A percentile compares a stretch with the other conserved stretches of the same genome.
Conservation (phyloP, 2,329 filamentous ascomycete species). For the Cladophialophora immunda region DNA sequence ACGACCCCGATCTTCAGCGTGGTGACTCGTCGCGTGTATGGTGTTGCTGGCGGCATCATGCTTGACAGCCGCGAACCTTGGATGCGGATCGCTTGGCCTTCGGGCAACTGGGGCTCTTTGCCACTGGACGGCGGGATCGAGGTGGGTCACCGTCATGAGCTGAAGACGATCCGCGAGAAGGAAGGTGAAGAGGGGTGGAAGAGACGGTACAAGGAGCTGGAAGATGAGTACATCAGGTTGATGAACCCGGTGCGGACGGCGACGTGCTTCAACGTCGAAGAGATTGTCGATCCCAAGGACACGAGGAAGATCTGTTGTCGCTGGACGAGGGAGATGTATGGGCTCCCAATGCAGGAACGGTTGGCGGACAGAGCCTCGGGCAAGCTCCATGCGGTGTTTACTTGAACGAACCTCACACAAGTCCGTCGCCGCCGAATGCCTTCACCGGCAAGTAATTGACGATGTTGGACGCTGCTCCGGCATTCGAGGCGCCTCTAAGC, state of each 20-base stretch:
- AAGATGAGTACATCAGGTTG: slow-evolving; percentile 67
- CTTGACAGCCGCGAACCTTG: slow-evolving; percentile 68
- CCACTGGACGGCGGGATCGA: slow-evolving; percentile 72
- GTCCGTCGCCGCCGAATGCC: background rate
- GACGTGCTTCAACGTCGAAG: slow-evolving; percentile 70
- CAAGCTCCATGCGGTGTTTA: slow-evolving; percentile 54
- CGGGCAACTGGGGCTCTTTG: slow-evolving; percentile 68
- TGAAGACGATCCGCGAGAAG: slow-evolving; percentile 58
- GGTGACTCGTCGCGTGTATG: slow-evolving; percentile 68
- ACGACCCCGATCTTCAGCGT: slow-evolving; percentile 71
- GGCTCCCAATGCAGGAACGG: slow-evolving; percentile 60
- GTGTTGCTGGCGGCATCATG: slow-evolving; percentile 72
- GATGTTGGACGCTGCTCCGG: background rate
- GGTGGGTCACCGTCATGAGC: slow-evolving; percentile 68
- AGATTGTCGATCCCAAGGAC: slow-evolving; percentile 70
- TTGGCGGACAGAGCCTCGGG: slow-evolving; percentile 53
- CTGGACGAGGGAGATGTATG: slow-evolving; percentile 65
- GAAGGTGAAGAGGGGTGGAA: slow-evolving; percentile 63
- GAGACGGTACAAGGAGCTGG: slow-evolving; percentile 64
- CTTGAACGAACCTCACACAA: slow-evolving; percentile 5
- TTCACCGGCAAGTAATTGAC: background rate
- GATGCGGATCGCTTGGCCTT: slow-evolving; percentile 70
- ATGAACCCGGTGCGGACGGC: slow-evolving; percentile 73
- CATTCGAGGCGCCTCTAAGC: background rate
- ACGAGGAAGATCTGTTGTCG: slow-evolving; percentile 64